Evolutionary conservation across 768 basidiomycete species (phyloP), one percentile per base, ranked within the genome.

Genomic region (Exidia glandulosa): DNA sequence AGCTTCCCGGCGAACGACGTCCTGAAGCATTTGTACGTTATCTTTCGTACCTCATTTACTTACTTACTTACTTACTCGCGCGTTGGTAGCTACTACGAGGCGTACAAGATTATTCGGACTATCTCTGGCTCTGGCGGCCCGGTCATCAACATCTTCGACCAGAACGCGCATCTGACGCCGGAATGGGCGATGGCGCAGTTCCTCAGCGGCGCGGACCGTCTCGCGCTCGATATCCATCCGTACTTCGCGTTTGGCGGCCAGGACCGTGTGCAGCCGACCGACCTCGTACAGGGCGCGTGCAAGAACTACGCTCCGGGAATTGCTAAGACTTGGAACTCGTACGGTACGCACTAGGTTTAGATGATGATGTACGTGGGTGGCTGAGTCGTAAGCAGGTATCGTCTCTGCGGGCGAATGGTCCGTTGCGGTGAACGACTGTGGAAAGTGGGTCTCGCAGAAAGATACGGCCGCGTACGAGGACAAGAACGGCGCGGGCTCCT

Each of bases 121-220:
- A 89, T 91, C 41, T 84, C 87, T 37, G 95, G 95, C 6, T 77
- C 74, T n/a, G 95, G 95, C 2, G 90, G 88, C 58, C 88, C 94
- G 0, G 86, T 81, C 66, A 75, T 97, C 52, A 84, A 87, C 16
- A 77, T 88, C 65, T 94, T 97, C 66, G 94, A 97, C 64, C 94
- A 87, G 10, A 12, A 27, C 25, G 12, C 50, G 50, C 25, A 23
- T 14, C 19, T 31, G 50, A 12, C 25, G 7, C 25, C 9, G 50
- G n/a, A n/a, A n/a, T 97, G 97, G 76, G 63, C 82, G 48, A 72
- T 79, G 13, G 76, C 87, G 29, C 66, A 69, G 6, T 86, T 86
- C 75, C 73, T 94, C 60, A 77, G 83, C 31, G 85, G 87, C 57
- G 87, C 86, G 6, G 95, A 99, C 72, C 86, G 95, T 60, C 71